Base-by-base conservation (phyloP, 768 basidiomycete genomes). In the Kwoniella bestiolae region DNA sequence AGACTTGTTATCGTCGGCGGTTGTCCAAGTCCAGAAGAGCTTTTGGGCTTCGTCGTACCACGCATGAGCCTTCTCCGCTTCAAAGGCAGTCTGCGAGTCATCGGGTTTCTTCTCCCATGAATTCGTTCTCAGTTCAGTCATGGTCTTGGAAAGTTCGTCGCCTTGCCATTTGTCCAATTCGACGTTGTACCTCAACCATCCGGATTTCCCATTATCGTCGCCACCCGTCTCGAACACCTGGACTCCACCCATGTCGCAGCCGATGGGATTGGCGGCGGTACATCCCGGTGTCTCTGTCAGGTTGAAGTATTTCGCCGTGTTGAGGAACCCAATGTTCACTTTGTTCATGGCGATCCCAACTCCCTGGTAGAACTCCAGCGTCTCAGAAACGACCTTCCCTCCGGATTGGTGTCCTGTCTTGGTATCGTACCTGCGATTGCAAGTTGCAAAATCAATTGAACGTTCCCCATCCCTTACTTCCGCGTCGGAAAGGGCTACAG, bases 11-110 rank as follows among this genome's bases (percentile, higher is more conserved):
- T 77, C 68, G 3, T 35, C 46, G 5, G 65, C 25, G 5, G 53
- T 66, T 1, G 67, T 41, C 76, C 76, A 77, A 14, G 73, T 69
- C 73, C 69, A 77, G 44, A 74, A 77, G 9, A 63, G 38, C 5
- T 60, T 57, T 32, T 49, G 52, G 3, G 14, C 41, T 16, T 59
- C 28, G 28, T 72, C 71, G 55, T 53, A 64, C 67, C 62, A 68
- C 1, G 65, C 57, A 26, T 56, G 62, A 16, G 67, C 55, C 3
- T 50, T 52, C 8, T 68, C 68, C 8, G 32, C 59, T 21, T 55
- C 8, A 18, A 44, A 45, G 14, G 35, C 35, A 8, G 63, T 46
- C 1, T 63, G 34, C 8, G 51, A 49, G 6, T 51, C 35, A 2
- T 38, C 21, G 6, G 60, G 35, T 34, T 32, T 50, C 1, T 32